A percentile compares a stretch with the other conserved stretches of the same genome.
phyloP scores from a whole-genome alignment of 345 rosid genomes.

The Salix purpurea region DNA sequence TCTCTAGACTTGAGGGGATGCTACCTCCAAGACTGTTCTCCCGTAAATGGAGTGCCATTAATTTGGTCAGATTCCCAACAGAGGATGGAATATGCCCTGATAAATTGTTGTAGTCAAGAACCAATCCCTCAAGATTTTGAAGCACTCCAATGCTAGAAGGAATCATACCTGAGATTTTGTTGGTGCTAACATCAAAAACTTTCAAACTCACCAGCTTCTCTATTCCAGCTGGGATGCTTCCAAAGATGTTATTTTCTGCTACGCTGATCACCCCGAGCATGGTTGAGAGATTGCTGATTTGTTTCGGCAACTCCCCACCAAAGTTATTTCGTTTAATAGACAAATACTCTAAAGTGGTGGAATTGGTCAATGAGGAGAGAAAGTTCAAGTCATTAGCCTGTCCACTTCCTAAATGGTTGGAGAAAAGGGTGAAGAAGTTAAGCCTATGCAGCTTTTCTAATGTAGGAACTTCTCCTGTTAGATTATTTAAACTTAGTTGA shows the following conservation, averaged over 20 bases:
- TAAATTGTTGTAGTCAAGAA: background rate
- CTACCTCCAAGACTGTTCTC: slow-evolving; percentile 21
- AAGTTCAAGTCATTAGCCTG: no score
- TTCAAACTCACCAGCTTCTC: slow-evolving; percentile 13
- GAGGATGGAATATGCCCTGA: slow-evolving; percentile 22
- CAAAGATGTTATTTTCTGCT: slow-evolving; percentile 6
- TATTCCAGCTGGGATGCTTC: slow-evolving; percentile 16
- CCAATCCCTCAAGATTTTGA: slow-evolving; percentile 1
- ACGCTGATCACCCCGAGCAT: background rate
- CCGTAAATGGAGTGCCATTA: slow-evolving; percentile 12
- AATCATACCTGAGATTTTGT: slow-evolving; percentile 7
- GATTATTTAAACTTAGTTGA: background rate
- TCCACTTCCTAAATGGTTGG: background rate
- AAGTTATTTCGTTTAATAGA: no score
- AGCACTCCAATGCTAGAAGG: slow-evolving; percentile 17
- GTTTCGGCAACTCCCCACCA: background rate
- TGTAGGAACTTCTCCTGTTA: background rate
- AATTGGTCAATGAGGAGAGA: no score
- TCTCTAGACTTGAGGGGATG: slow-evolving; percentile 29
- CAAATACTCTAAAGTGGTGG: no score
- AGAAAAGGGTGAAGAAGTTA: background rate
- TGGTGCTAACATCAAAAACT: background rate
- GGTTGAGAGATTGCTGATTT: slow-evolving; percentile 18
- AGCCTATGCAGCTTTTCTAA: background rate
- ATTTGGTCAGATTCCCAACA: slow-evolving; percentile 17